Percentiles rank a stretch among this genome's conserved stretches.
Conservation (phyloP, 2,329 filamentous ascomycete genomes). For the Fusarium sp. region DNA sequence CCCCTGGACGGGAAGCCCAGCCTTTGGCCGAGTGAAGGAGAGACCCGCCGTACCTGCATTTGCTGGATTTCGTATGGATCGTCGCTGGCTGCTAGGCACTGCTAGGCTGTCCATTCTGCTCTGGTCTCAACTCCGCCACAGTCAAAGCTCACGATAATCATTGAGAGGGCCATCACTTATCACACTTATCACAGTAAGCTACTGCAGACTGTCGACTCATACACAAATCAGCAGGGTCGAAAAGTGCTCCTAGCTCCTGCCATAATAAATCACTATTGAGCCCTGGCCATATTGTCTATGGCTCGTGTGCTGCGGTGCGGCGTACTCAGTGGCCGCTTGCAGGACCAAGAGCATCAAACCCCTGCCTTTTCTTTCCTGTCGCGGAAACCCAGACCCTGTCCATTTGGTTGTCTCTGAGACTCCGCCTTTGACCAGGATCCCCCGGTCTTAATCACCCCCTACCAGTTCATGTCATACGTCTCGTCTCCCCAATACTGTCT, state of each 20-base stretch:
- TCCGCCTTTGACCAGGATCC: slow-evolving; percentile 33
- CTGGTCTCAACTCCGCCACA: slow-evolving; percentile 30
- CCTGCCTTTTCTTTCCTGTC: slow-evolving; percentile 33
- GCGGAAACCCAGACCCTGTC: slow-evolving; percentile 23
- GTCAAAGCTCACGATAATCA: slow-evolving; percentile 30
- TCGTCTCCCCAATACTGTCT: slow-evolving; percentile 32
- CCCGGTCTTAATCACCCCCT: slow-evolving; percentile 29
- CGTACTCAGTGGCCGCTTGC: slow-evolving; percentile 31
- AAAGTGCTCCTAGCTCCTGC: neutral
- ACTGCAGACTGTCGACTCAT: slow-evolving; percentile 19
- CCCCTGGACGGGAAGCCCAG: slow-evolving; percentile 35
- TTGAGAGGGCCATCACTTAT: neutral
- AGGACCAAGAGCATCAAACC: slow-evolving; percentile 31
- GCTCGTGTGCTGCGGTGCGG: slow-evolving; percentile 23
- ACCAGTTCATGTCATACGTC: slow-evolving; percentile 29
- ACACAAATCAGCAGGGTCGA: neutral
- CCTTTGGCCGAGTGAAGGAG: slow-evolving; percentile 15
- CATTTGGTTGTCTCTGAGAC: slow-evolving; percentile 35
- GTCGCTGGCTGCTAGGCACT: slow-evolving; percentile 12
- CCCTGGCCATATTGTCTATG: slow-evolving; percentile 22
- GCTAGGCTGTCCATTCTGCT: slow-evolving; percentile 23
- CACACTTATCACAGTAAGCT: neutral
- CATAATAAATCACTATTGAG: neutral
- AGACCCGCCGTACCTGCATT: slow-evolving; percentile 31
- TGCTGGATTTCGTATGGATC: slow-evolving; percentile 24